Conservation (phyloP, 768 basidiomycete species). For the Suillus bovinus region DNA sequence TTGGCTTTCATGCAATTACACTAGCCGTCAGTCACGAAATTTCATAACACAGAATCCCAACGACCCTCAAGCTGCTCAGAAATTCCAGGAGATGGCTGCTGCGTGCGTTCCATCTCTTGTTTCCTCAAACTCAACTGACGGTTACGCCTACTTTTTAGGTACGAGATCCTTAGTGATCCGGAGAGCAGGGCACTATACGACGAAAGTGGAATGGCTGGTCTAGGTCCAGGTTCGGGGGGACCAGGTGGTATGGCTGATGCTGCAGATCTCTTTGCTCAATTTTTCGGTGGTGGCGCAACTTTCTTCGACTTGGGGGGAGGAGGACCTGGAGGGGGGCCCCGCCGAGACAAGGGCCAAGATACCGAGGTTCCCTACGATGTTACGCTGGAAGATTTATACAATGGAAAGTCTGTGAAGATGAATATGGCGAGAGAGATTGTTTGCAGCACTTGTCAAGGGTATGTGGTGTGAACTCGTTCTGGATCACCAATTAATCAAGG, state of each 20-base stretch:
- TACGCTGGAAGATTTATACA: slow-evolving; percentile 90
- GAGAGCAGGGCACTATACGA: slow-evolving; percentile 74
- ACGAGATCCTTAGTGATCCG: slow-evolving; percentile 78
- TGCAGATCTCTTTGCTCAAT: slow-evolving; percentile 72
- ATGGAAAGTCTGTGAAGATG: slow-evolving; percentile 86
- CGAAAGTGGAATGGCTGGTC: slow-evolving; percentile 66
- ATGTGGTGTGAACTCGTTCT: slow-evolving; percentile 17
- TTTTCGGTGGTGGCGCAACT: slow-evolving; percentile 61
- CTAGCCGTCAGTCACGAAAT: background rate
- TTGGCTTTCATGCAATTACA: slow-evolving; percentile 24
- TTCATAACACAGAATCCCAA: slow-evolving; percentile 68
- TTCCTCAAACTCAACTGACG: slow-evolving; percentile 11
- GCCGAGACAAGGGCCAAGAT: slow-evolving; percentile 65
- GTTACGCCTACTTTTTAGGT: slow-evolving; percentile 43
- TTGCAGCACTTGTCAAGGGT: slow-evolving; percentile 84
- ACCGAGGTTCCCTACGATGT: slow-evolving; percentile 80
- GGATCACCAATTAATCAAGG: slow-evolving; percentile 13
- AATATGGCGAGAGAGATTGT: slow-evolving; percentile 84
- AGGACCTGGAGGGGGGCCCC: slow-evolving; percentile 46
- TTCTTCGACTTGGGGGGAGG: slow-evolving; percentile 69
- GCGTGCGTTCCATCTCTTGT: slow-evolving; percentile 55
- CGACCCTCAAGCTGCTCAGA: slow-evolving; percentile 77
- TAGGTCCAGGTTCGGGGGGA: slow-evolving; percentile 50
- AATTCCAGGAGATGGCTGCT: slow-evolving; percentile 87
- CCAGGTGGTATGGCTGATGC: slow-evolving; percentile 48